Evolutionary conservation across 805 yeast genomes (phyloP), one percentile per base, ranked within the genome.

Genomic region (Ogataea ganodermae): DNA sequence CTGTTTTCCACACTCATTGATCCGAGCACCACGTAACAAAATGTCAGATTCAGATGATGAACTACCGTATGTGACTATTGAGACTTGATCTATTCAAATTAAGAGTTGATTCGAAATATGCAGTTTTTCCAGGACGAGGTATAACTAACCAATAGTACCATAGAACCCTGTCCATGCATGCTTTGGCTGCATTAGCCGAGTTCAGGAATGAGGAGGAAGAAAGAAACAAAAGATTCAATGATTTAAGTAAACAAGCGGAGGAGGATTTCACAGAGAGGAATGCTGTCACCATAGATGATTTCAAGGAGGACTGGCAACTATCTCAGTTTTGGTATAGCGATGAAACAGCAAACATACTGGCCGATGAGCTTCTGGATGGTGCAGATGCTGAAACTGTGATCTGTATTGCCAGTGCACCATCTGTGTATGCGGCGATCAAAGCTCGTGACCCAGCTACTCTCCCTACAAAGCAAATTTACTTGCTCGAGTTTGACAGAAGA

Each of bases 281-380:
- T 18, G 31, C 45, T 10, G 44, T 61, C 10, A 48, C 65, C 17
- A 91, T 91, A 66, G 88, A 84, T 44, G 73, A 80, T 31, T 90
- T 90, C 65, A 75, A 86, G 61, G 97, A 90, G 66, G 96, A 90
- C 67, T 90, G 97, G 97, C 94, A 89, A 61, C 73, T 91, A 31
- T 89, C 96, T 1, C 97, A 90, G 66, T 90, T 90, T 68, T 90
- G 97, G 90, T 90, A 89, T 61, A 70, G 76, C 47, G 91, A 89
- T 50, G 67, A 71, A 2, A 90, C 97, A 0, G 90, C 96, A 0
- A 76, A 74, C 43, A 61, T 68, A 0, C 65, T 89, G 16, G 94
- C 89, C 0, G 78, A 77, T 50, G 94, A 88, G 6, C 70, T 89
- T 35, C 66, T 89, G 12, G 87, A 83, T 28, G 94, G 89, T 6